phyloP scores from a whole-genome alignment of 352 stramenopile genomes.

The Thalassiosira oceanica region DNA sequence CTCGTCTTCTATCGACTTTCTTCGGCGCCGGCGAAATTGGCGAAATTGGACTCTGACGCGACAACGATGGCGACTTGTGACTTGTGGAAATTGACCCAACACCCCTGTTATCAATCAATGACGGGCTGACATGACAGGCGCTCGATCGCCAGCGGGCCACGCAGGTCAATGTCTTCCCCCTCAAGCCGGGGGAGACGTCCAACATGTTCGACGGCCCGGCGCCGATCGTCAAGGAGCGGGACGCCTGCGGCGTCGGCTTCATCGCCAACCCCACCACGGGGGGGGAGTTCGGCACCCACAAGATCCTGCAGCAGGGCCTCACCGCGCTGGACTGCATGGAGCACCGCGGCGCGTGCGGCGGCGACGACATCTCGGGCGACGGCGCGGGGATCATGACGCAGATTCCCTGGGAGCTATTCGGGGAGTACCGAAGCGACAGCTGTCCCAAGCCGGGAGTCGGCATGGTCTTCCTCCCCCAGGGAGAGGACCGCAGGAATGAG shows the following conservation, averaged over 20 bases:
- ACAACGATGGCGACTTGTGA: too few relatives aligned
- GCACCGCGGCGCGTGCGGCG: slow-evolving; percentile 76
- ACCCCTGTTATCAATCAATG: too few relatives aligned
- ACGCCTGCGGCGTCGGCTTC: slow-evolving; percentile 86
- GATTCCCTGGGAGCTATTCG: slow-evolving; percentile 85
- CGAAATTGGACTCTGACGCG: too few relatives aligned
- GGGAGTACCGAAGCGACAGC: slow-evolving; percentile 59
- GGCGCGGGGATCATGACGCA: slow-evolving; percentile 86
- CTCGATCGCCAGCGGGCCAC: not conserved
- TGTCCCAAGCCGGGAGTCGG: slow-evolving; percentile 78
- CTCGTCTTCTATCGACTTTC: too few relatives aligned
- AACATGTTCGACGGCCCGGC: slow-evolving; percentile 80
- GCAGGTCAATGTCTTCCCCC: slow-evolving; percentile 24
- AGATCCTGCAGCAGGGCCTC: slow-evolving; percentile 70
- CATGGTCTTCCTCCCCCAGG: slow-evolving; percentile 83
- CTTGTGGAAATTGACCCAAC: too few relatives aligned
- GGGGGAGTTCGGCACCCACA: slow-evolving; percentile 73
- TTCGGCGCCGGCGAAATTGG: too few relatives aligned
- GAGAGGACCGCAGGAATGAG: slow-evolving; percentile 62
- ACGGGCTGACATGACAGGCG: too few relatives aligned
- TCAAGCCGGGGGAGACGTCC: slow-evolving; percentile 30
- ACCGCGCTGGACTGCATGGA: slow-evolving; percentile 79
- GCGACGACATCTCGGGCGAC: slow-evolving; percentile 81
- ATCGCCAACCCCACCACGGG: slow-evolving; percentile 77
- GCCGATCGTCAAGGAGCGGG: slow-evolving; percentile 80